Conservation (phyloP, 1,284 basidiomycete species). For the Fistulinella staudtii region DNA sequence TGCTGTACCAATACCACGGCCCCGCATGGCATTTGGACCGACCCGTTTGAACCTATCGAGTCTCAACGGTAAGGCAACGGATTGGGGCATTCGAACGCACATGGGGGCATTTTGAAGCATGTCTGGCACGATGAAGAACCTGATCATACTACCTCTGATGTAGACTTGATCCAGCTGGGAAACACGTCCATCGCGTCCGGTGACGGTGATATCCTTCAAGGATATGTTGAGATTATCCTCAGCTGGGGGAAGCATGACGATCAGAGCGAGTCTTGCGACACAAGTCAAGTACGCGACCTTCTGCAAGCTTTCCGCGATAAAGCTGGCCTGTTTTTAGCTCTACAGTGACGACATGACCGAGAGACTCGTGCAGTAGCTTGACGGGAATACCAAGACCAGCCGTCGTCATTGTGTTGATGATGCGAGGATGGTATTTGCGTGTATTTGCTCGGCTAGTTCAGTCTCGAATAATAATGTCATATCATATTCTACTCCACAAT, state of each 20-base stretch:
- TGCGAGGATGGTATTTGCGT: conserved; percentile 12
- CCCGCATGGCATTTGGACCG: conserved; percentile 97
- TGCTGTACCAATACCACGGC: conserved; percentile 97
- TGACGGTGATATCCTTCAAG: conserved; percentile 95
- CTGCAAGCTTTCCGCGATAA: conserved; percentile 95
- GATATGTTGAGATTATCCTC: conserved; percentile 99
- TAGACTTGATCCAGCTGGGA: conserved; percentile 99
- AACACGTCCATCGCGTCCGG: conserved; percentile 95
- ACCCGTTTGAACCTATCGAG: conserved; percentile 91
- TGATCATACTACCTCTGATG: conserved; percentile 95
- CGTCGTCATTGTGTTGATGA: conserved; percentile 26
- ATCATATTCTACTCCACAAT: no score
- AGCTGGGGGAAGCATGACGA: conserved; percentile 50
- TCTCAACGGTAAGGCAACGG: conserved; percentile 11
- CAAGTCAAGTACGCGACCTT: conserved; percentile 51
- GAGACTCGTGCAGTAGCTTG: conserved; percentile 88
- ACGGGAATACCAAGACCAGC: conserved; percentile 84
- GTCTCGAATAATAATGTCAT: no score
- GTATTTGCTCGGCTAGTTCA: conserved; percentile 18
- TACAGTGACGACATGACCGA: conserved; percentile 96
- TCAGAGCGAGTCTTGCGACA: conserved; percentile 18
- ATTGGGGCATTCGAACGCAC: conserved; percentile 48
- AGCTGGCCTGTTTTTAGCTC: conserved; percentile 97
- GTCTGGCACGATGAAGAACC: conserved; percentile 99
- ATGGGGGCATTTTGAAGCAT: conserved; percentile 99